These are phyloP conservation scores for Amphirosellinia nigrospora DNA, from an alignment of 495 filamentous ascomycete genomes.

Conservation along the genomic window DNA sequence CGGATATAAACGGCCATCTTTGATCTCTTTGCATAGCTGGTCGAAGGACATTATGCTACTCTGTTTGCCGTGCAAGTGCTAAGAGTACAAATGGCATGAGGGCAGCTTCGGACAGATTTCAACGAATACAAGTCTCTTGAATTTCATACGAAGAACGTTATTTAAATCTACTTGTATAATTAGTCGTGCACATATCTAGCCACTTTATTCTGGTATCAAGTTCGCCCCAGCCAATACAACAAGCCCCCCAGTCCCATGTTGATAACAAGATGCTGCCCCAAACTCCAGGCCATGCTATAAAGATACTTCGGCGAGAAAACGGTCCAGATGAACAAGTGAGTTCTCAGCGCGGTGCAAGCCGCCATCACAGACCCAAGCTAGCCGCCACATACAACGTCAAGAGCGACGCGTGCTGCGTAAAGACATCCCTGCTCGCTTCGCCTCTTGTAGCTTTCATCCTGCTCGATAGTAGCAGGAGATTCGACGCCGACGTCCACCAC, in stretches of 20 bases:
- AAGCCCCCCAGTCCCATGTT: constrained; percentile 65
- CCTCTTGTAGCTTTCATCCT: not conserved
- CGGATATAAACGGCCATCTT: too few relatives aligned
- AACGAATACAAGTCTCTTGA: not conserved
- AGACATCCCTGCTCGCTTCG: constrained; percentile 25
- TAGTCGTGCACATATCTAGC: too few relatives aligned
- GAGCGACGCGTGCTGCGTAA: constrained; percentile 58
- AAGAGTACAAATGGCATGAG: too few relatives aligned
- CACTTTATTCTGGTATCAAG: constrained; percentile 21
- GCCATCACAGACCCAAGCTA: constrained; percentile 76
- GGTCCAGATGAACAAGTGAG: constrained; percentile 98
- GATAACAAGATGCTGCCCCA: constrained; percentile 77
- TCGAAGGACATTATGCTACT: too few relatives aligned
- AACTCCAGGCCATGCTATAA: constrained; percentile 85
- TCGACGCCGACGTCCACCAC: constrained; percentile 76
- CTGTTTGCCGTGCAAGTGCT: too few relatives aligned
- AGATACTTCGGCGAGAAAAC: constrained; percentile 98
- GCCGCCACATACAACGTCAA: constrained; percentile 70
- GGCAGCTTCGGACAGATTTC: too few relatives aligned
- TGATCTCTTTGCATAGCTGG: too few relatives aligned
- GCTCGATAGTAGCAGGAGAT: constrained; percentile 57
- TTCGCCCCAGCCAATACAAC: constrained; percentile 58
- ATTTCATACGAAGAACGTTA: too few relatives aligned
- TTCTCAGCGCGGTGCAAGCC: constrained; percentile 81
- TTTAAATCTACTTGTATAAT: too few relatives aligned